These are phyloP conservation scores for Sordariomycetes sp. DNA, from an alignment of 2,329 filamentous ascomycete genomes.

Conservation along the genomic window DNA sequence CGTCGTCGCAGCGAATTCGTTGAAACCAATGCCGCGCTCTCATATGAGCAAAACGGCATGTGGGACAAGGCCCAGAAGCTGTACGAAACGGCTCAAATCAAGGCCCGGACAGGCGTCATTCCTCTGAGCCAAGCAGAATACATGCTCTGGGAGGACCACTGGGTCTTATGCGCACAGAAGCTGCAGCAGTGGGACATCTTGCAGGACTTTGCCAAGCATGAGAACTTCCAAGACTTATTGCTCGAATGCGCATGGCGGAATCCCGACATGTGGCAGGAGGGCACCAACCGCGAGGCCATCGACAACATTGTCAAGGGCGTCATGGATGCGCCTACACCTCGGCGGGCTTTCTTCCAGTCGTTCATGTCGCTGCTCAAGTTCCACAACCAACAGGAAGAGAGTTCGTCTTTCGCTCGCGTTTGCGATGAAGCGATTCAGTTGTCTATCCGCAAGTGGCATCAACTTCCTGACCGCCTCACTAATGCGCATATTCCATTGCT, in stretches of 20 bases:
- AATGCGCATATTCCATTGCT: conserved; percentile 91
- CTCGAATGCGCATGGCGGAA: conserved; percentile 94
- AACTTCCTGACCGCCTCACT: conserved; percentile 86
- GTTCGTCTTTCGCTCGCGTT: conserved; percentile 71
- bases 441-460: conserved; percentile 97
- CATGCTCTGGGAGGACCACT: conserved; percentile 99
- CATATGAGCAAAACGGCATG: conserved; percentile 97
- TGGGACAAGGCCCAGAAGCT: conserved; percentile 98
- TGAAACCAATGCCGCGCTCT: conserved; percentile 93
- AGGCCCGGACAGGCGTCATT: conserved; percentile 89
- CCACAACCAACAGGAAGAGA: conserved; percentile 75
- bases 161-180: conserved; percentile 95
- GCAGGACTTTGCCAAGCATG: conserved; percentile 95
- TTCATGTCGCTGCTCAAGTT: conserved; percentile 96
- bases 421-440: conserved; percentile 97
- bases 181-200: conserved; percentile 98
- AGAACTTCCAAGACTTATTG: conserved; percentile 94
- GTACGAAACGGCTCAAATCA: conserved; percentile 95
- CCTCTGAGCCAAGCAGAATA: conserved; percentile 96
- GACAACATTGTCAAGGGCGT: conserved; percentile 94
- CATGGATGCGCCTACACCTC: conserved; percentile 91
- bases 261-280: conserved; percentile 86
- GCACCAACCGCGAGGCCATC: conserved; percentile 78
- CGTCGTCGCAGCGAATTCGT: conserved; percentile 90
- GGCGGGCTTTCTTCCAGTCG: conserved; percentile 92